A percentile compares a stretch with the other conserved stretches of the same genome.
phyloP scores from a whole-genome alignment of 23 red algal species.

The Gracilaria gracilis region DNA sequence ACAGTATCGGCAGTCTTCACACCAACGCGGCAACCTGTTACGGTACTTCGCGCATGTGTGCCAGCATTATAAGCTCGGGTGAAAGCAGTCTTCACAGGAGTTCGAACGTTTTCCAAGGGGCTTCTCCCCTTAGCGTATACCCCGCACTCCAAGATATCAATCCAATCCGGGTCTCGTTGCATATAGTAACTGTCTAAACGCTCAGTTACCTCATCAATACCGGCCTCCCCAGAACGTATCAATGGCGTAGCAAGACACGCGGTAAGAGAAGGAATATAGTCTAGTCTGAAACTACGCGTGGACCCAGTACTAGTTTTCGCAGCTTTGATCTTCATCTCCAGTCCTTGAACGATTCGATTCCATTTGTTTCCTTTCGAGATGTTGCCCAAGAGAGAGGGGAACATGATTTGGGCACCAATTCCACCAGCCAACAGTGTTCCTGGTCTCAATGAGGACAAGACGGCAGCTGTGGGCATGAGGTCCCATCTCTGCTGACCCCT shows the following conservation, averaged over 20 bases:
- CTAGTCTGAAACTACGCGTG: constrained; percentile 71
- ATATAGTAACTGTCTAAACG: constrained; percentile 86
- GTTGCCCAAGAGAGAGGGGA: constrained; percentile 95
- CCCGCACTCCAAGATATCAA: constrained; percentile 59
- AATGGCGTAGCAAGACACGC: constrained; percentile 74
- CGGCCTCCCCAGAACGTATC: constrained; percentile 65
- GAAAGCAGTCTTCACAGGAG: constrained; percentile 71
- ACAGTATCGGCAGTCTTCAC: constrained; percentile 44
- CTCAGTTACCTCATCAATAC: constrained; percentile 56
- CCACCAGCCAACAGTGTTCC: constrained; percentile 77
- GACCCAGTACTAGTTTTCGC: constrained; percentile 60
- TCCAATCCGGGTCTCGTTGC: constrained; percentile 85
- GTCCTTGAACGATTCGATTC: constrained; percentile 76
- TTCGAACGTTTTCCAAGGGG: constrained; percentile 62
- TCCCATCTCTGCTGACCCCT: constrained; percentile 89
- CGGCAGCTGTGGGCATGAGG: constrained; percentile 81
- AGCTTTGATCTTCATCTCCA: constrained; percentile 85
- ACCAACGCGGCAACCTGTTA: constrained; percentile 61
- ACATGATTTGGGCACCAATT: constrained; percentile 57
- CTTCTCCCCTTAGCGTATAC: constrained; percentile 56
- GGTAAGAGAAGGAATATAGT: constrained; percentile 86
- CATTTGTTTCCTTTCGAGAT: constrained; percentile 86
- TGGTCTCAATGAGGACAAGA: constrained; percentile 84
- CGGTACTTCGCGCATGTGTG: constrained; percentile 61
- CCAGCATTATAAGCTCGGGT: constrained; percentile 69